Evolutionary conservation across 306 rosid species (phyloP), one percentile per base, ranked within the genome.

Genomic region (Lathyrus oleraceus): DNA sequence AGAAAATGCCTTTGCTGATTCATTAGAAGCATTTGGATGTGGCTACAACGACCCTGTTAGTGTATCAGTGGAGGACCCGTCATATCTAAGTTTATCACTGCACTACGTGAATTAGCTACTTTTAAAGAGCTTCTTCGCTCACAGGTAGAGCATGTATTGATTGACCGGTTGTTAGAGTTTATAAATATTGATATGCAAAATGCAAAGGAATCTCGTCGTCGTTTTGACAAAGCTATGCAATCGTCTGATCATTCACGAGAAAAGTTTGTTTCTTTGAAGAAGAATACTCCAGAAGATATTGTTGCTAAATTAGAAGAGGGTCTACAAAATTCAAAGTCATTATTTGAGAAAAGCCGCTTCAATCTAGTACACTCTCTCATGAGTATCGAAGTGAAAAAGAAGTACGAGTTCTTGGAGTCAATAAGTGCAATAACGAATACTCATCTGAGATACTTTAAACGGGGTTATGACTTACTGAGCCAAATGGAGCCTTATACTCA

Each of bases 201-300:
- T n/a, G n/a, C n/a, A n/a, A n/a, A n/a, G n/a, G n/a, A n/a, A n/a
- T n/a, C n/a, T n/a, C n/a, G n/a, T n/a, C n/a, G n/a, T n/a, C n/a
- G n/a, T n/a, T n/a, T n/a, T n/a, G n/a, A n/a, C n/a, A n/a, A n/a
- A n/a, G n/a, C n/a, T n/a, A n/a, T n/a, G n/a, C n/a, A n/a, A n/a
- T n/a, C n/a, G n/a, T n/a, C n/a, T n/a, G n/a, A n/a, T n/a, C 74
- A 94, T 97, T 86, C 98, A 67, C 86, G 98, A 10, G 97, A 94
- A 66, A 94, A 89, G 79, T 90, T 88, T 84, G 91, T 88, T 32
- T 94, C 94, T 40, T 81, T 90, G 75, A 94, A 90, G 95, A 94
- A 90, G 78, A 94, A 80, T 82, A 87, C 98, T 6, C 84, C 96
- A 2, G 91, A 60, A 73, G 98, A 94, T 70, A 44, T 94, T 61